Base-by-base conservation (phyloP, 2,329 filamentous ascomycete genomes). In the Botrytis pseudocinerea region DNA sequence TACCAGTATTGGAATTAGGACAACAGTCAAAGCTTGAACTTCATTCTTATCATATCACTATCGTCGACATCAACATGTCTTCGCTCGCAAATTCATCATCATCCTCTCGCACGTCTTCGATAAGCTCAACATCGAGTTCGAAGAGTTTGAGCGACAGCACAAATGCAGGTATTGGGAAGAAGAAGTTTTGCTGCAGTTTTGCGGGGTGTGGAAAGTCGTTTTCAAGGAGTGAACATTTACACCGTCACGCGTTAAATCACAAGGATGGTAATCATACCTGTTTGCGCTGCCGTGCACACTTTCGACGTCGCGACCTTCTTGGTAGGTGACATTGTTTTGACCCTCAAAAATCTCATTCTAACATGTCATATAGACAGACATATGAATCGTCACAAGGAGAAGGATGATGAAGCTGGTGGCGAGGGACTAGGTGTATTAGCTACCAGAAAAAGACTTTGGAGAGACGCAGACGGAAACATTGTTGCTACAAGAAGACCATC, bases 231-330 rank as follows among this genome's bases (percentile, higher is more conserved):
- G 85, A 87, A 75, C 85, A 87, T 81, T 80, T 87, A 25, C 85
- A 85, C 71, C 82, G 85, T 28, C 86, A 87, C 77, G 82, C 83
- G n/a, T 79, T 87, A 62, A 87, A 87, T 74, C 85, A 87, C 75
- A 82, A 83, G 44, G 82, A 83, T 70, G 82, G 82, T 4, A 84
- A 85, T 40, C 84, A 85, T 75, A 88, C 86, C 3, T 89, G 87
- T 76, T 79, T 83, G 71, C 82, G 87, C 78, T 89, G 87, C 73
- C 83, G 85, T 71, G 85, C 87, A 22, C 86, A 88, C 78, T 89
- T 89, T 78, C 85, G 86, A 68, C 82, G 87, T 61, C 85, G 84
- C 44, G 87, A 89, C 78, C 80, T 89, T 51, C 81, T 89, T 73
- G 85, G 87, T 88, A 82, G 79, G 84, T 77, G 35, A 57, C 35